phyloP scores from a whole-genome alignment of 148 eudicot species.

The Simmondsia chinensis region DNA sequence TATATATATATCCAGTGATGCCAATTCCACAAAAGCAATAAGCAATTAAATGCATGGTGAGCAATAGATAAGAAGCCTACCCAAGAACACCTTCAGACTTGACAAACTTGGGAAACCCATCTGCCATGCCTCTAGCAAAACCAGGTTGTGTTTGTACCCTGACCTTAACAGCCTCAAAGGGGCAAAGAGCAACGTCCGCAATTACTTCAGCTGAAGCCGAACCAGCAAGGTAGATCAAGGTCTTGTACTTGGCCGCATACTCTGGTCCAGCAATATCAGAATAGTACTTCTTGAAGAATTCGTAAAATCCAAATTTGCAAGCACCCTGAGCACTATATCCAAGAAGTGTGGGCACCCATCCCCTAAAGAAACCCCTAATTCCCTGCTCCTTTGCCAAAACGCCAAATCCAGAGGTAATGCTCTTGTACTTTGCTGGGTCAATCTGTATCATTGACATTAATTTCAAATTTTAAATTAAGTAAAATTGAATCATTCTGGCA shows the following conservation, averaged over 20 bases:
- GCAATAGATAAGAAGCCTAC: too few relatives aligned
- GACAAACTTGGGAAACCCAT: constrained; percentile 55
- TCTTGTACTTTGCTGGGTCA: constrained; percentile 43
- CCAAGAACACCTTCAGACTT: constrained; percentile 46
- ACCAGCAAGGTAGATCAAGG: constrained; percentile 41
- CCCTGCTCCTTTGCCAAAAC: constrained; percentile 52
- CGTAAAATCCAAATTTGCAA: constrained; percentile 59
- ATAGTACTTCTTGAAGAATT: constrained; percentile 51
- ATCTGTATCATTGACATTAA: too few relatives aligned
- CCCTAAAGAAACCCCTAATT: constrained; percentile 49
- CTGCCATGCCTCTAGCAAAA: constrained; percentile 57
- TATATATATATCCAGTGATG: constrained; percentile 8
- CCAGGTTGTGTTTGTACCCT: constrained; percentile 57
- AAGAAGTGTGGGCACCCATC: constrained; percentile 44
- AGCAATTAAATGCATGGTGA: background rate
- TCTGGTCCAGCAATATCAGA: too few relatives aligned
- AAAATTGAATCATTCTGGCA: too few relatives aligned
- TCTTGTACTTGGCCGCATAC: constrained; percentile 36
- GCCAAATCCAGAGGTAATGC: constrained; percentile 40
- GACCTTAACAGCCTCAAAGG: constrained; percentile 67
- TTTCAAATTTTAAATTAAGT: too few relatives aligned
- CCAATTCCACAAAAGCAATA: background rate
- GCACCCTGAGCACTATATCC: constrained; percentile 74
- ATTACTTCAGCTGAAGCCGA: constrained; percentile 67
- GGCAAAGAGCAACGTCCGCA: constrained; percentile 57